Evolutionary conservation across 768 basidiomycete genomes (phyloP), one percentile per base, ranked within the genome.

Genomic region (Jaapia argillacea): DNA sequence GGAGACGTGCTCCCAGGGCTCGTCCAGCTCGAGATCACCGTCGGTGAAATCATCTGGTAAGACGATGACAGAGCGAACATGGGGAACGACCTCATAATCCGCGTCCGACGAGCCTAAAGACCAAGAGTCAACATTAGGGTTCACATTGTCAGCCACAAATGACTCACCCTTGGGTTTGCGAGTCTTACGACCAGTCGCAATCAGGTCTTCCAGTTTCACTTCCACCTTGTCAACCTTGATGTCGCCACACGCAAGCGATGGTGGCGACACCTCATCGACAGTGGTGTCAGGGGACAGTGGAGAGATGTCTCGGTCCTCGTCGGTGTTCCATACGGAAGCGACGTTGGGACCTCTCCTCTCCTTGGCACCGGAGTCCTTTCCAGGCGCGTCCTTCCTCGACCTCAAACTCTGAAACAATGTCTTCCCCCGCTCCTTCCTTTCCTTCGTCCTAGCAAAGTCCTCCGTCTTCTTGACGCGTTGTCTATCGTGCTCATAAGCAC

Each of bases 1-100:
- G 41, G 62, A 63, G 36, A 79, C 57, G 52, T 74, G 70, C 51
- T 79, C 77, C 78, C 78, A 80, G 26, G 74, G 69, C 50, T 81
- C 77, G 45, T 77, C 75, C 16, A 66, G 44, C 16, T 61, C 58
- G 43, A 68, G 56, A 45, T 74, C 72, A 24, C 58, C 61, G 5
- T 57, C 52, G 37, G 45, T 49, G 22, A 52, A 47, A 14, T 56
- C 47, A 48, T 81, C 79, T 50, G 79, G 77, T 31, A 81, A 61
- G 23, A 66, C 74, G 46, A 81, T 76, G 37, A 81, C 77, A 25
- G 71, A 66, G 24, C 68, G 73, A 35, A 74, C 55, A 25, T 62
- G 64, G 3, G 76, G 75, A 7, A 81, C 59, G 21, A 79, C 54
- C 59, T 79, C 77, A 49, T 77, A 81, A 43, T 77, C 77, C 27